phyloP scores from a whole-genome alignment of 2,329 filamentous ascomycete species.

The Scedosporium dehoogii region DNA sequence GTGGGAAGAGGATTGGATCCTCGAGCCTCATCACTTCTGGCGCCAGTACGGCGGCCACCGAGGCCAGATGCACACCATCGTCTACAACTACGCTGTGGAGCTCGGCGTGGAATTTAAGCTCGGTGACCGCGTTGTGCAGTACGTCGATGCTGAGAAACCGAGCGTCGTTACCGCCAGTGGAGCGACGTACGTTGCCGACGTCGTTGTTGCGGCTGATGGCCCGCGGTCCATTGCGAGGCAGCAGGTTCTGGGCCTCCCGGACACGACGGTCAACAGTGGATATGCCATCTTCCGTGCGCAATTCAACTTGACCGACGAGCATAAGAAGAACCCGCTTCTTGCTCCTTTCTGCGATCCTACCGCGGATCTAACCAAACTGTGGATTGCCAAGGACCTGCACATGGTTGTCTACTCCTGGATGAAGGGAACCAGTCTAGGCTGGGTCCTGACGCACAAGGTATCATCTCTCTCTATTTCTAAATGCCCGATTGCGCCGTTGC shows the following conservation, averaged over 20 bases:
- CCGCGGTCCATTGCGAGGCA: background rate
- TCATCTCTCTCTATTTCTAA: background rate
- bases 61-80: background rate
- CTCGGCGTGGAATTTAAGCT: background rate
- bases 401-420: background rate
- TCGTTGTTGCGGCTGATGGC: background rate
- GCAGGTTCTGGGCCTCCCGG: background rate
- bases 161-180: background rate
- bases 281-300: background rate
- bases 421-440: background rate
- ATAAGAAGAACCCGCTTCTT: background rate
- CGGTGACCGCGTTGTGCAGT: background rate
- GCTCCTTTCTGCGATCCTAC: background rate
- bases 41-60: background rate
- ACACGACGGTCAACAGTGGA: background rate
- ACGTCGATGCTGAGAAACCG: background rate
- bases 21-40: background rate
- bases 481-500: background rate
- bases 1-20: background rate
- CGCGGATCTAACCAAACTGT: background rate
- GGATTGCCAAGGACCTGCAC: background rate
- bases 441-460: background rate
- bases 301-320: background rate
- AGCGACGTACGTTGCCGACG: background rate
- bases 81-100: background rate